Conservation (phyloP, 805 yeast genomes). For the Metschnikowia colocasiae region DNA sequence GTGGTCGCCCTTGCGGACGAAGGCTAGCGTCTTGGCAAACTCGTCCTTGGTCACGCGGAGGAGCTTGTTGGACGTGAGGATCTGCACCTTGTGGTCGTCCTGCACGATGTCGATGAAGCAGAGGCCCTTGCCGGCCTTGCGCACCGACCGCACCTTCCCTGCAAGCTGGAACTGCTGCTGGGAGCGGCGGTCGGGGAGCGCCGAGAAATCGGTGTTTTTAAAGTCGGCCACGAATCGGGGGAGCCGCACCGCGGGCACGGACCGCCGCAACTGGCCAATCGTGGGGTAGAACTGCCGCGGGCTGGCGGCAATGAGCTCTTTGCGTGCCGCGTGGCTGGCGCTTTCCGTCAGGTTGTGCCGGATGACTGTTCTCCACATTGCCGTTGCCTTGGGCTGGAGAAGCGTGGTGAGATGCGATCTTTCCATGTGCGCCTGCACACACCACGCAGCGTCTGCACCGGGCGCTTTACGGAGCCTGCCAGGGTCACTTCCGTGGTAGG, state of each 20-base stretch:
- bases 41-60: slow-evolving; percentile 40
- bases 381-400: neutral
- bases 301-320: slow-evolving; percentile 9
- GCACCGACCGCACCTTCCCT: slow-evolving; percentile 57
- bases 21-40: slow-evolving; percentile 36
- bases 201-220: slow-evolving; percentile 17
- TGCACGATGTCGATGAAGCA: slow-evolving; percentile 66
- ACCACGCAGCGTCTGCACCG: too few relatives aligned
- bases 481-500: too few relatives aligned
- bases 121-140: slow-evolving; percentile 68
- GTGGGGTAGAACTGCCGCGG: slow-evolving; percentile 17
- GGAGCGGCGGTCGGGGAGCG: slow-evolving; percentile 9
- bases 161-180: slow-evolving; percentile 23
- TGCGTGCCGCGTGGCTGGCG: slow-evolving; percentile 13
- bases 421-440: too few relatives aligned
- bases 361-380: neutral
- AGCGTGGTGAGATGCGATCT: neutral
- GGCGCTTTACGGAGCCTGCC: too few relatives aligned
- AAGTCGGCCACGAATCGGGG: slow-evolving; percentile 37
- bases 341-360: slow-evolving; percentile 6
- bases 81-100: slow-evolving; percentile 56
- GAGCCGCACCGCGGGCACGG: slow-evolving; percentile 25
- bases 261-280: slow-evolving; percentile 5
- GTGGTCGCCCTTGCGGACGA: slow-evolving; percentile 68
- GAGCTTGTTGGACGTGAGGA: slow-evolving; percentile 54